Conservation (phyloP, 202 grass and related monocot genomes). For the Setaria viridis region DNA sequence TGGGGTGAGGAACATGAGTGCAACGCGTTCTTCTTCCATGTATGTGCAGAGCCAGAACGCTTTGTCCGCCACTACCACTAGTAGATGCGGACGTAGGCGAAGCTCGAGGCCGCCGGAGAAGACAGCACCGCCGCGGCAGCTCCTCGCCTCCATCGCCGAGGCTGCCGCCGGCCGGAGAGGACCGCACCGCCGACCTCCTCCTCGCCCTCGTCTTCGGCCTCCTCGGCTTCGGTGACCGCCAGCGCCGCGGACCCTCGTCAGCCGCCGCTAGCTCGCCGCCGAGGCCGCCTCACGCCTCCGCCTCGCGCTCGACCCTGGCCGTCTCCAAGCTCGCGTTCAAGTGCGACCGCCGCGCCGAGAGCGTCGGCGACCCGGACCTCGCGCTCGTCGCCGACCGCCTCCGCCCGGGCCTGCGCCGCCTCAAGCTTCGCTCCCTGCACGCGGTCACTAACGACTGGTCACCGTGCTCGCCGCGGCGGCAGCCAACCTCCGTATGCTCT, state of each 20-base stretch:
- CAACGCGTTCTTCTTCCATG: no score
- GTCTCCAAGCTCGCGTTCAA: slow-evolving; percentile 84
- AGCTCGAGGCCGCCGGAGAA: no score
- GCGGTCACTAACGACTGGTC: slow-evolving; percentile 66
- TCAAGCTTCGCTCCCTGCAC: slow-evolving; percentile 81
- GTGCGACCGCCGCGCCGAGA: slow-evolving; percentile 82
- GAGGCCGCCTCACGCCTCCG: slow-evolving; percentile 78
- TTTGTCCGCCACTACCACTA: no score
- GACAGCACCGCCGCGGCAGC: neutral
- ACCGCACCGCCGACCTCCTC: slow-evolving; percentile 74
- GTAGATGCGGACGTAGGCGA: no score
- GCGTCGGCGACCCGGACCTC: slow-evolving; percentile 71
- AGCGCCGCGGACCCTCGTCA: slow-evolving; percentile 79
- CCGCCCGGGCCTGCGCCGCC: slow-evolving; percentile 72
- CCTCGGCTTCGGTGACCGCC: slow-evolving; percentile 75
- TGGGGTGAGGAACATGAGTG: no score
- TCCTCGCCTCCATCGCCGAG: slow-evolving; percentile 5
- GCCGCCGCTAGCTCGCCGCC: slow-evolving; percentile 64
- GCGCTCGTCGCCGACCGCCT: slow-evolving; percentile 50
- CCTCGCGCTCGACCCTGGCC: slow-evolving; percentile 65
- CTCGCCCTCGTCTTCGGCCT: slow-evolving; percentile 61
- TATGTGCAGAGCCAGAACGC: no score
- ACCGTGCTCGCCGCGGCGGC: slow-evolving; percentile 56
- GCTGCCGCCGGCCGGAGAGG: slow-evolving; percentile 16
- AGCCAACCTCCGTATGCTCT: slow-evolving; percentile 71